Conservation (phyloP, 2,329 filamentous ascomycete species). For the Knoxdaviesia capensis region DNA sequence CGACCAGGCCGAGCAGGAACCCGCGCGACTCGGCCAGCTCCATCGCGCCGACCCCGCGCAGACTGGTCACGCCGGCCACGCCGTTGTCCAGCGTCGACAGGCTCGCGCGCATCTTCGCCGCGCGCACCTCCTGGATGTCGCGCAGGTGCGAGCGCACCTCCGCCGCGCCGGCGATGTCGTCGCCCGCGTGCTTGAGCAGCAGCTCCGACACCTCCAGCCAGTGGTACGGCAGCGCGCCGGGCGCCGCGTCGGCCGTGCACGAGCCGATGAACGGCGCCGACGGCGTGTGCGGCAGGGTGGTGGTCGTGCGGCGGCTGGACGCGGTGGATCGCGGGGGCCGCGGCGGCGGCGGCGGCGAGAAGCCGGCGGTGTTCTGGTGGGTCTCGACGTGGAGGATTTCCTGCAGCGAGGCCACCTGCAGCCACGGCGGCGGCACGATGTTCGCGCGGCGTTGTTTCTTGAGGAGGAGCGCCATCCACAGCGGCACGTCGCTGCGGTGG, state of each 20-base stretch:
- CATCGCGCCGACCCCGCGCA: conserved; percentile 71
- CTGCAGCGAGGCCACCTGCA: conserved; percentile 54
- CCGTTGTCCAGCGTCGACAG: conserved; percentile 51
- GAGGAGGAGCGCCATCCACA: conserved; percentile 88
- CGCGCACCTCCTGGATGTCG: conserved; percentile 70
- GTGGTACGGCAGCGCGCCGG: conserved; percentile 69
- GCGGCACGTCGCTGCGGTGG: conserved; percentile 56
- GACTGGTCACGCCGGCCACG: conserved; percentile 47
- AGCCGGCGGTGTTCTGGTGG: conserved; percentile 45
- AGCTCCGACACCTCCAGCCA: conserved; percentile 87
- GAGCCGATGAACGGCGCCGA: conserved; percentile 63
- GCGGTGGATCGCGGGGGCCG: conserved; percentile 20
- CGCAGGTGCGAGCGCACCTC: conserved; percentile 56
- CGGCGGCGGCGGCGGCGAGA: conserved; percentile 57
- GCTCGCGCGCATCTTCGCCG: conserved; percentile 69
- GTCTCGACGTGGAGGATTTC: conserved; percentile 69
- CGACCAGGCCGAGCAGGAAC: conserved; percentile 71
- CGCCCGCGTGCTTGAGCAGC: conserved; percentile 63
- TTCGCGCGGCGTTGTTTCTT: conserved; percentile 90
- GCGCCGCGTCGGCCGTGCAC: conserved; percentile 47
- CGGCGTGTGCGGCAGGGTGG: conserved; percentile 11
- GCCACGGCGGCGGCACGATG: conserved; percentile 80
- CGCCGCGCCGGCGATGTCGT: conserved; percentile 59
- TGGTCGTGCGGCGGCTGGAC: conserved; percentile 9
- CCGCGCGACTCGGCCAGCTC: conserved; percentile 74